Conservation (phyloP, 1,284 basidiomycete species). For the Exobasidium rhododendri region DNA sequence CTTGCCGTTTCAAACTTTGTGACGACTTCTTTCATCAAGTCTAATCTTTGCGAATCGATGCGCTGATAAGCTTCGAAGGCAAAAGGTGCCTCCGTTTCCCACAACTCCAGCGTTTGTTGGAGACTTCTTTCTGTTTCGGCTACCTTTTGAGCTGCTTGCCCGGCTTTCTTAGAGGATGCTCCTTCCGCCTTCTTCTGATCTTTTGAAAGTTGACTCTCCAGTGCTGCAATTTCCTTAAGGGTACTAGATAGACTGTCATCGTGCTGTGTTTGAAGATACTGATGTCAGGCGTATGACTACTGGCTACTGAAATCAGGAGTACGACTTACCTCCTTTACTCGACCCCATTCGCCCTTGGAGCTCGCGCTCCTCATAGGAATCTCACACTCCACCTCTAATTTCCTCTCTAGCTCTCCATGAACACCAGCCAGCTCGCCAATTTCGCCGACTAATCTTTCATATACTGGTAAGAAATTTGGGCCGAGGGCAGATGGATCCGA, state of each 20-base stretch:
- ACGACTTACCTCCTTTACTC: slow-evolving; percentile 18
- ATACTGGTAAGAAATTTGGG: slow-evolving; percentile 44
- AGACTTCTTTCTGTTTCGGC: slow-evolving; percentile 39
- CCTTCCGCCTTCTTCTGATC: slow-evolving; percentile 46
- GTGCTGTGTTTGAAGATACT: slow-evolving; percentile 24
- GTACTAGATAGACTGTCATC: slow-evolving; percentile 42
- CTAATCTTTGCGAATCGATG: slow-evolving; percentile 44
- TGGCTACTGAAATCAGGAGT: background rate
- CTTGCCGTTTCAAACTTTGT: slow-evolving; percentile 44
- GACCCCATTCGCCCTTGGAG: slow-evolving; percentile 40
- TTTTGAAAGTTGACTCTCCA: slow-evolving; percentile 48
- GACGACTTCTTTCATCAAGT: slow-evolving; percentile 44
- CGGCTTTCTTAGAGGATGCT: slow-evolving; percentile 43
- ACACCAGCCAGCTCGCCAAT: slow-evolving; percentile 48
- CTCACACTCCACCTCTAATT: slow-evolving; percentile 52
- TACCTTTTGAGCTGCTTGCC: slow-evolving; percentile 32
- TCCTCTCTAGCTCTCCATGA: slow-evolving; percentile 42
- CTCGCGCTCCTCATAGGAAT: slow-evolving; percentile 46
- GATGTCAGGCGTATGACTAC: background rate
- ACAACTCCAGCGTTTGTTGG: slow-evolving; percentile 32
- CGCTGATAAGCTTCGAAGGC: slow-evolving; percentile 45
- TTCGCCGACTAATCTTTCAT: slow-evolving; percentile 39
- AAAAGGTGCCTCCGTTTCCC: slow-evolving; percentile 42
- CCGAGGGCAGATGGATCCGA: slow-evolving; percentile 44
- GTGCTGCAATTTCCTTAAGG: slow-evolving; percentile 43